phyloP scores from a whole-genome alignment of 805 yeast genomes.

The Lipomyces sp. region DNA sequence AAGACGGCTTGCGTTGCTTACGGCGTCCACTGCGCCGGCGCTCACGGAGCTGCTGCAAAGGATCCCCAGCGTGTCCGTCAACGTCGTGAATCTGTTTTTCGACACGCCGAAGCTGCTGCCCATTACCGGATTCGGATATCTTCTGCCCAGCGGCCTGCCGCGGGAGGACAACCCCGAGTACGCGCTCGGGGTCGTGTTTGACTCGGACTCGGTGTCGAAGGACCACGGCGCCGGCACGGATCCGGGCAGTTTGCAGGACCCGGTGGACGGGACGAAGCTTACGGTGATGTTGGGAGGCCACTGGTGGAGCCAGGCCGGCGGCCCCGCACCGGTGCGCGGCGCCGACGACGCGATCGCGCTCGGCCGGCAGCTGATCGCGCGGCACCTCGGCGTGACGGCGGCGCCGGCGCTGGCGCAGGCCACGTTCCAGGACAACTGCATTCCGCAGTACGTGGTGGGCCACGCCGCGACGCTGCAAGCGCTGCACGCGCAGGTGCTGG shows the following conservation, averaged over 20 bases:
- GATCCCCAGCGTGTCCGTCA: conserved; percentile 58
- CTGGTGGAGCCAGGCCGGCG: conserved; percentile 40
- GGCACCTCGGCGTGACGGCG: conserved; percentile 41
- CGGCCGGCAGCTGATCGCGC: conserved; percentile 42
- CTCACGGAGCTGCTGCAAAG: conserved; percentile 8
- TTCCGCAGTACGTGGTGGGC: conserved; percentile 60
- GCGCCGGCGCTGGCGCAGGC: conserved; percentile 38
- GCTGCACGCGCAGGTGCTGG: conserved; percentile 12
- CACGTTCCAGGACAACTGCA: conserved; percentile 52
- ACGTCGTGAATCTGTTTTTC: conserved; percentile 66
- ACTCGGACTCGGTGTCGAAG: conserved; percentile 54
- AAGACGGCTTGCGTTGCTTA: conserved; percentile 7
- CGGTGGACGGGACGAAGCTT: conserved; percentile 55
- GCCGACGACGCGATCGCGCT: conserved; percentile 32
- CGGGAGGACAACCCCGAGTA: conserved; percentile 47
- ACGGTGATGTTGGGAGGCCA: conserved; percentile 94
- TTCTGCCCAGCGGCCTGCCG: conserved; percentile 61
- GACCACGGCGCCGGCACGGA: conserved; percentile 12
- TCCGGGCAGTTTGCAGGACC: conserved; percentile 16
- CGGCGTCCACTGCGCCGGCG: conserved; percentile 6
- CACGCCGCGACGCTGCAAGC: conserved; percentile 19
- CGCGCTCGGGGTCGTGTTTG: conserved; percentile 84
- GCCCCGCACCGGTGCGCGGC: conserved; percentile 29
- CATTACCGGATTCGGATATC: conserved; percentile 77
- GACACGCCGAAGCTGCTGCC: conserved; percentile 46